Evolutionary conservation across 1,139 yeast genomes (phyloP).

Genomic region (Geotrichum candidum): DNA sequence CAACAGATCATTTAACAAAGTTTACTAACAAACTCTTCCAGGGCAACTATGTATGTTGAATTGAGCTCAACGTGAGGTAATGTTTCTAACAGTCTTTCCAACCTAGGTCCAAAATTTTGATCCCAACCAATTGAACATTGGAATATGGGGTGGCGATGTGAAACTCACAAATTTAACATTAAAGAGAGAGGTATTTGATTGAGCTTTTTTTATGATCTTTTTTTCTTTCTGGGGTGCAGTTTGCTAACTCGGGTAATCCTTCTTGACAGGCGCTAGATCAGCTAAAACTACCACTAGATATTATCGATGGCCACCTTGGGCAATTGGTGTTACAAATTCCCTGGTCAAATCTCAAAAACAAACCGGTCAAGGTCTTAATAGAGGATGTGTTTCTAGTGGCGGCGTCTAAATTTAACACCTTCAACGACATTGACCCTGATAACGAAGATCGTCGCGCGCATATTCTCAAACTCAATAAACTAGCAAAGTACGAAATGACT

Average conservation of each 20-base stretch:
- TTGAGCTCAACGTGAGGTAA: neutral
- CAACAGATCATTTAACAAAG: neutral
- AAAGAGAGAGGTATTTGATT: constrained; percentile 49
- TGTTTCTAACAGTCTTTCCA: constrained; percentile 34
- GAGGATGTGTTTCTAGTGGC: constrained; percentile 84
- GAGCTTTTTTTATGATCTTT: neutral
- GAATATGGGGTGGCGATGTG: constrained; percentile 97
- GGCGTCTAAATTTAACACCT: constrained; percentile 53
- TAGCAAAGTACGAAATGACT: constrained; percentile 28
- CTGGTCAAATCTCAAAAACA: constrained; percentile 88
- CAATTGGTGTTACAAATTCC: constrained; percentile 87
- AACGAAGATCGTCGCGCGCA: constrained; percentile 64
- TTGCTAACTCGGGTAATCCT: neutral
- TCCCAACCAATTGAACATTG: constrained; percentile 90
- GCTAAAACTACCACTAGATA: constrained; percentile 77
- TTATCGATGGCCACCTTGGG: constrained; percentile 83
- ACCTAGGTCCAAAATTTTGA: constrained; percentile 90
- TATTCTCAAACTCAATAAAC: constrained; percentile 57
- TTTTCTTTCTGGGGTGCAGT: neutral
- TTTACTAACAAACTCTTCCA: neutral
- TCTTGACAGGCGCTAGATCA: constrained; percentile 62
- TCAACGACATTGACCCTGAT: constrained; percentile 47
- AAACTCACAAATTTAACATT: constrained; percentile 68
- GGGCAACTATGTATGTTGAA: constrained; percentile 4
- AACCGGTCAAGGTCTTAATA: constrained; percentile 85